Evolutionary conservation across 768 basidiomycete species (phyloP).

Genomic region (Leucocoprinus birnbaumii): DNA sequence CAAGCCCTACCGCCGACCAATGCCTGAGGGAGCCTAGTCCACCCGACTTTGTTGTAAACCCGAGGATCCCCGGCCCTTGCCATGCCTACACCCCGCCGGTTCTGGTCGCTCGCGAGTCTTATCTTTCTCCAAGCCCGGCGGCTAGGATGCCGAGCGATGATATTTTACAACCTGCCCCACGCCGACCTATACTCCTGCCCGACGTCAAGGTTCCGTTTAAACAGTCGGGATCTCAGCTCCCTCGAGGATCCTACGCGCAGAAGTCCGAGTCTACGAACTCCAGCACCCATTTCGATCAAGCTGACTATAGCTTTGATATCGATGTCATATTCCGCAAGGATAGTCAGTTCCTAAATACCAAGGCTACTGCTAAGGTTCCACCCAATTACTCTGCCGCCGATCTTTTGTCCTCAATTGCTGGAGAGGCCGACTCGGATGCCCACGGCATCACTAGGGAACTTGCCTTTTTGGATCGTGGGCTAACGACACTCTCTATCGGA

Average conservation of each 20-base stretch:
- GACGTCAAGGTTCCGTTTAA: background rate
- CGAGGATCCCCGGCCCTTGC: too few species aligned
- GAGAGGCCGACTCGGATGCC: too few species aligned
- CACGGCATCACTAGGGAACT: too few species aligned
- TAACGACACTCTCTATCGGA: background rate
- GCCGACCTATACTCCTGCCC: background rate
- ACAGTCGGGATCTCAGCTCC: background rate
- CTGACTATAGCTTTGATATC: background rate
- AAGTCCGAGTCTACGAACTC: background rate
- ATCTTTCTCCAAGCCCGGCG: background rate
- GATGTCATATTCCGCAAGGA: background rate
- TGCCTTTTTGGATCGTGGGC: background rate
- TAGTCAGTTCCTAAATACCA: background rate
- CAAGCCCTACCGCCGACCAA: too few species aligned
- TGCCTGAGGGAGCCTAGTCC: too few species aligned
- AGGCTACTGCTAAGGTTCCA: too few species aligned
- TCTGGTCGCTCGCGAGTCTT: too few species aligned
- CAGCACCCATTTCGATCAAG: background rate
- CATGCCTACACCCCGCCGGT: too few species aligned
- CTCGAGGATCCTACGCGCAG: background rate
- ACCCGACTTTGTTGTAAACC: too few species aligned
- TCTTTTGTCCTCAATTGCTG: background rate
- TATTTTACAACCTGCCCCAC: background rate
- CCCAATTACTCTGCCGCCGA: background rate
- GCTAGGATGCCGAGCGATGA: background rate